phyloP scores from a whole-genome alignment of 768 basidiomycete species.

The Tulasnella calospora region DNA sequence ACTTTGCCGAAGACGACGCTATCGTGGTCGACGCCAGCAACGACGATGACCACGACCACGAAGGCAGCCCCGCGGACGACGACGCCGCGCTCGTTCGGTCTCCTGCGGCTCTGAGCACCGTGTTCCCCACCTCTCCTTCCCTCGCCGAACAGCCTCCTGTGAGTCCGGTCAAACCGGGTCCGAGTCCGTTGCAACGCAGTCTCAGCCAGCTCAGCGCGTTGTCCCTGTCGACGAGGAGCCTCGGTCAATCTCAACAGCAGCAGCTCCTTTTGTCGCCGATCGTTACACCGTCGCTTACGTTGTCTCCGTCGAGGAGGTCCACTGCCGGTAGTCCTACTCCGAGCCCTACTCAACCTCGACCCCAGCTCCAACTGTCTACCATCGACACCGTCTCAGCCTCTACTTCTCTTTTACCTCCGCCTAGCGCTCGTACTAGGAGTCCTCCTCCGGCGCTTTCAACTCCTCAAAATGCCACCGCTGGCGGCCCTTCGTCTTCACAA shows the following conservation, averaged over 20 bases:
- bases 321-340: not conserved
- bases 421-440: not conserved
- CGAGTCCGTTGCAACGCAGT: not conserved
- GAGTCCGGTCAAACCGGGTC: not conserved
- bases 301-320: conserved; percentile 1
- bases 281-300: not conserved
- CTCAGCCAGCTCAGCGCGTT: not conserved
- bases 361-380: not conserved
- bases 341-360: not conserved
- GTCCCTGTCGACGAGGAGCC: not conserved
- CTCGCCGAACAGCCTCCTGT: not conserved
- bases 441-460: not conserved
- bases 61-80: not conserved
- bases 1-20: not conserved
- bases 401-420: not conserved
- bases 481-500: not conserved
- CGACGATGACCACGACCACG: not conserved
- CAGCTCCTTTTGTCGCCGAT: not conserved
- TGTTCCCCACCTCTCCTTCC: not conserved
- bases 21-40: not conserved
- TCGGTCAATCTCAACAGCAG: not conserved
- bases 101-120: not conserved
- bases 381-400: not conserved
- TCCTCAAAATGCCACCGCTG: not conserved
- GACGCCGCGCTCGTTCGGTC: not conserved